Percentiles rank a stretch among this genome's conserved stretches.
Evolutionary conservation across 2,329 filamentous ascomycete genomes (phyloP).

Genomic region (Lasiodiplodia citricola): DNA sequence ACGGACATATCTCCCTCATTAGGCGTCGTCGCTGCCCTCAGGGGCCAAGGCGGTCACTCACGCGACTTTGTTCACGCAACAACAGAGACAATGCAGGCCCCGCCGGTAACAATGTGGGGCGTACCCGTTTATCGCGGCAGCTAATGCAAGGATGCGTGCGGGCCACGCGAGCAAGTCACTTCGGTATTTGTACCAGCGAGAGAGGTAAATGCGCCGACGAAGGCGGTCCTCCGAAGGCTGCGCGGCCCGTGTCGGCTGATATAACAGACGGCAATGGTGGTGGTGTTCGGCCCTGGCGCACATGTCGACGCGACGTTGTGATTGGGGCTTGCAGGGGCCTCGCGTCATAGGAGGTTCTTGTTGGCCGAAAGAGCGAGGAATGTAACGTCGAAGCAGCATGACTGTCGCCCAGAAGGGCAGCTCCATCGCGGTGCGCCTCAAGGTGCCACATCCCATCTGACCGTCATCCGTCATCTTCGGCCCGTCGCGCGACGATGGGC

Average conservation of each 20-base stretch:
- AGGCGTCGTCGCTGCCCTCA: neutral
- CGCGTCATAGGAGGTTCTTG: neutral
- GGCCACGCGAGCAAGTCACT: slow-evolving; percentile 19
- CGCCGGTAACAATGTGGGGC: neutral
- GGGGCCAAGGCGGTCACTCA: neutral
- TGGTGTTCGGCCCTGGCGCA: slow-evolving; percentile 2
- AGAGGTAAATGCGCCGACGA: neutral
- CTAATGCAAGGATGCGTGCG: neutral
- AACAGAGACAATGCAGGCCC: neutral
- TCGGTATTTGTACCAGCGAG: neutral
- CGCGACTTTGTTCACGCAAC: neutral
- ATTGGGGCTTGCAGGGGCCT: neutral
- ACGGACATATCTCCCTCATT: neutral
- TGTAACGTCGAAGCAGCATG: slow-evolving; percentile 22
- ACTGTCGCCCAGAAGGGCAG: slow-evolving; percentile 13
- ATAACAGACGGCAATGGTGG: neutral
- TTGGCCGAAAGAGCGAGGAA: neutral
- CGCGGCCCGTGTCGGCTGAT: neutral
- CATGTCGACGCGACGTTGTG: neutral
- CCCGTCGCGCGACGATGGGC: neutral
- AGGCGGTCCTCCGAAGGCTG: neutral
- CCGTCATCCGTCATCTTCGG: neutral
- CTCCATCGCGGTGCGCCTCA: neutral
- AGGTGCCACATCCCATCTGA: slow-evolving; percentile 12
- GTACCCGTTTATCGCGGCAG: neutral